Evolutionary conservation across 495 filamentous ascomycete species (phyloP).

Genomic region (Ascobolus immersus): DNA sequence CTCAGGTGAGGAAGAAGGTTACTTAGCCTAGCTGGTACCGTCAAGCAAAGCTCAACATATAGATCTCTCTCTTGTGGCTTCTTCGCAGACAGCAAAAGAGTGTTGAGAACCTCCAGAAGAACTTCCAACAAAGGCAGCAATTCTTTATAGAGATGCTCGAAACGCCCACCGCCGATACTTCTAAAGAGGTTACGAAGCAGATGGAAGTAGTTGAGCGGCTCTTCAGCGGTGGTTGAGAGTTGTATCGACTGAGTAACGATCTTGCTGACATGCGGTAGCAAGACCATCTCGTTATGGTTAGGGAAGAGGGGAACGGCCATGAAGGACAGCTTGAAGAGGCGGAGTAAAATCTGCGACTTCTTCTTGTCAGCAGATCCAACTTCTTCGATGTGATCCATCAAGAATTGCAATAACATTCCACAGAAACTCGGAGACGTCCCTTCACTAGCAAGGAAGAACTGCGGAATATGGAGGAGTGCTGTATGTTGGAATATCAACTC

Average conservation of each 20-base stretch:
- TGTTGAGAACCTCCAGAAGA: conserved; percentile 90
- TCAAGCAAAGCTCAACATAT: conserved; percentile 88
- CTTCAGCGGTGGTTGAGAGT: conserved; percentile 78
- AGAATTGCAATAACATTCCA: conserved; percentile 86
- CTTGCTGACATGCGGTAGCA: conserved; percentile 83
- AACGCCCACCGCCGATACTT: conserved; percentile 89
- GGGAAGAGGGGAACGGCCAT: conserved; percentile 98
- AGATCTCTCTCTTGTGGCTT: conserved; percentile 80
- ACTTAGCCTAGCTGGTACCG: conserved; percentile 79
- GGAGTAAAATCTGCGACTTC: conserved; percentile 70
- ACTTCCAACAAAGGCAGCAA: conserved; percentile 90
- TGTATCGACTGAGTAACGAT: conserved; percentile 93
- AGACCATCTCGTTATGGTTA: conserved; percentile 75
- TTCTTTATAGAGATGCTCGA: conserved; percentile 94
- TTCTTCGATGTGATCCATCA: conserved; percentile 88
- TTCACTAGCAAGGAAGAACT: conserved; percentile 94
- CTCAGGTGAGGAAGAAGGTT: conserved; percentile 92
- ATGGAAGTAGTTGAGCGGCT: conserved; percentile 97
- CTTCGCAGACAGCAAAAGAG: conserved; percentile 60
- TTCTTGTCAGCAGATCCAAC: conserved; percentile 76
- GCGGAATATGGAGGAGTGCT: conserved; percentile 75
- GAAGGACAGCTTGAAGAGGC: conserved; percentile 95
- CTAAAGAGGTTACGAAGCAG: conserved; percentile 76
- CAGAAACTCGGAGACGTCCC: conserved; percentile 93
- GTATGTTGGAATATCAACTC: conserved; percentile 96